Base-by-base conservation (phyloP, 371 early-diverging fungal genomes). In the Haplosporangium sp. region DNA sequence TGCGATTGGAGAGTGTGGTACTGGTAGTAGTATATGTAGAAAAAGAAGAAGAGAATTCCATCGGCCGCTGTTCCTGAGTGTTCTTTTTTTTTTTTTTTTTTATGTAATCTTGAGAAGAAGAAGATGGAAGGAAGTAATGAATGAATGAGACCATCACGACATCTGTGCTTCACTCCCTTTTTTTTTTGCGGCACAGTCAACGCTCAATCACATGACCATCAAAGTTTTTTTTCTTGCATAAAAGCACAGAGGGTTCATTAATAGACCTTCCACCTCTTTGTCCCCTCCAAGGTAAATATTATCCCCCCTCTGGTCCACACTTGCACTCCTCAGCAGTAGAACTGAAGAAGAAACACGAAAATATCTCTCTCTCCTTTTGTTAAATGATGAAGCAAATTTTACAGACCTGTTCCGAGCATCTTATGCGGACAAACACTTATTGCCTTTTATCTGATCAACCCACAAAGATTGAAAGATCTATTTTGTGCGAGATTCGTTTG, bases 331-430 rank as follows among this genome's bases (percentile, higher is more conserved):
- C 52, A 29, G n/a, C 42, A 12, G 50, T 16, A 8, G 48, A 10
- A 14, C 48, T 2, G 10, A 4, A 10, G 10, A 10, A 2, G 45
- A 10, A 45, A 45, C 16, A 16, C 13, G 13, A 45, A 37, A 36
- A 8, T 20, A 9, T 36, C 9, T 14, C 42, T 20, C 21, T 20
- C 18, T 51, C 21, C 42, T 36, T 16, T 21, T 16, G 45, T 53
- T 40, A 53, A 55, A 64, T 71, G 72, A 71, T 71, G 72, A 71
- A 71, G 72, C 72, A 71, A 71, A 71, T 71, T 71, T 71, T 71
- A 71, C 72, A 71, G 72, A 71, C 72, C 72, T 71, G 72, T 71
- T 71, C 72, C 65, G 72, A 71, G 72, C 56, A 55, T 51, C 48
- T 38, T 50, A 29, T 71, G 72, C 72, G 72, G 72, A 71, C 57